Percentiles rank a stretch among this genome's conserved stretches.
These are phyloP conservation scores for Achlya hypogyna DNA, from an alignment of 352 stramenopile species.

Conservation along the genomic window DNA sequence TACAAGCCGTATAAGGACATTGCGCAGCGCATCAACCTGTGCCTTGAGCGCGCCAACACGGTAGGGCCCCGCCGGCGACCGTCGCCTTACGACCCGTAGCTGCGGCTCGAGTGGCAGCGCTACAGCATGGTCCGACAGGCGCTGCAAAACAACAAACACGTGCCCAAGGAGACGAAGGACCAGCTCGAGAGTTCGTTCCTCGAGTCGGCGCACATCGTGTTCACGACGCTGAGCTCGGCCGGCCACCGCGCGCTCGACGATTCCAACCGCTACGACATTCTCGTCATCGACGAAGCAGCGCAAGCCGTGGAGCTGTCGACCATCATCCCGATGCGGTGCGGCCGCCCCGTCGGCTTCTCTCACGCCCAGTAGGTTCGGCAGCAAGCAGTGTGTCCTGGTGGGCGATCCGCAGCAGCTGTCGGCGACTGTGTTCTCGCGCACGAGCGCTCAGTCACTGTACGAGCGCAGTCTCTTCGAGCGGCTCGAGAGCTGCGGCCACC, in stretches of 20 bases:
- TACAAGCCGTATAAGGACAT: constrained; percentile 59
- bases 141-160: constrained; percentile 53
- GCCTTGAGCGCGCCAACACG: constrained; percentile 38
- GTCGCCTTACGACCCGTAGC: constrained; percentile 23
- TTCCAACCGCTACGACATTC: constrained; percentile 63
- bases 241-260: constrained; percentile 73
- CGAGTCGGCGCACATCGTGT: constrained; percentile 88
- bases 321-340: constrained; percentile 86
- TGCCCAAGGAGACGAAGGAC: constrained; percentile 55
- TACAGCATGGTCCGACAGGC: constrained; percentile 68
- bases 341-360: background rate
- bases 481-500: constrained; percentile 78
- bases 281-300: constrained; percentile 81
- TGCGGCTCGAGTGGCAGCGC: constrained; percentile 75
- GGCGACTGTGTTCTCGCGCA: constrained; percentile 88
- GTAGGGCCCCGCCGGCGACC: background rate
- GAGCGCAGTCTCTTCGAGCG: constrained; percentile 89
- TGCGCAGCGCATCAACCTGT: constrained; percentile 71
- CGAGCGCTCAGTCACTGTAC: constrained; percentile 75
- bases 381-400: constrained; percentile 86
- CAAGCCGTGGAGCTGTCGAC: constrained; percentile 81
- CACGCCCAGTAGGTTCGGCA: constrained; percentile 55
- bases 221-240: constrained; percentile 86
- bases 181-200: constrained; percentile 79
- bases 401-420: constrained; percentile 90